Conservation (phyloP, 331 rosid genomes). For the Cydonia oblonga region DNA sequence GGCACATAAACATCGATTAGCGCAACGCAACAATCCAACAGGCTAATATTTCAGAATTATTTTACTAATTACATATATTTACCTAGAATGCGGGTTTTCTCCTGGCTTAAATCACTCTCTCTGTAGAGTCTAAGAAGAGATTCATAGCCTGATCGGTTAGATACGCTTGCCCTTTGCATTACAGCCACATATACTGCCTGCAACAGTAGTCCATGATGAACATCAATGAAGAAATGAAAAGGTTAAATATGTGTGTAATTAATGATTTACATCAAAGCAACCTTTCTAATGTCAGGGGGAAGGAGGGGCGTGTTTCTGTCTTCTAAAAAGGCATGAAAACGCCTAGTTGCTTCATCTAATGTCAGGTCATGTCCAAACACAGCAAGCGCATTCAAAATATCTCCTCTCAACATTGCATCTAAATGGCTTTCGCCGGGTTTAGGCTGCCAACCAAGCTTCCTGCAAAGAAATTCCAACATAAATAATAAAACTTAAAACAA, state of each 20-base stretch:
- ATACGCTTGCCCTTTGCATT: slow-evolving; percentile 45
- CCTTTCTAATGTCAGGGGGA: slow-evolving; percentile 87
- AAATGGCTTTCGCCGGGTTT: slow-evolving; percentile 71
- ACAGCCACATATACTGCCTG: slow-evolving; percentile 84
- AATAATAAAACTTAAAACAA: background rate
- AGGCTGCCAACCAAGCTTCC: slow-evolving; percentile 97
- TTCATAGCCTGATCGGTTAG: slow-evolving; percentile 51
- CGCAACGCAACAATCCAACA: background rate
- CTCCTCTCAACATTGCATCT: slow-evolving; percentile 95
- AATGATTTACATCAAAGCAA: slow-evolving; percentile 18
- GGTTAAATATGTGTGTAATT: slow-evolving; percentile 2
- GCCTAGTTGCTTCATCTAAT: slow-evolving; percentile 63
- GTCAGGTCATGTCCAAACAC: slow-evolving; percentile 65
- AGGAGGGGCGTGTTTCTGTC: slow-evolving; percentile 73
- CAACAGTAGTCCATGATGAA: slow-evolving; percentile 22
- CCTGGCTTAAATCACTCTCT: slow-evolving; percentile 81
- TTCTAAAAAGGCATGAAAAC: slow-evolving; percentile 59
- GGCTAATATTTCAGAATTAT: background rate
- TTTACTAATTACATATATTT: slow-evolving; percentile 13
- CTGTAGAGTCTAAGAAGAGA: slow-evolving; percentile 67
- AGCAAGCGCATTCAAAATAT: slow-evolving; percentile 69
- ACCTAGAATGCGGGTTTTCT: slow-evolving; percentile 83
- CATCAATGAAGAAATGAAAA: slow-evolving; percentile 3
- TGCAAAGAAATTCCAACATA: slow-evolving; percentile 21
- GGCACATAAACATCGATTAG: background rate